These are phyloP conservation scores for Prunus mongolica DNA, from an alignment of 306 rosid species.

Conservation along the genomic window DNA sequence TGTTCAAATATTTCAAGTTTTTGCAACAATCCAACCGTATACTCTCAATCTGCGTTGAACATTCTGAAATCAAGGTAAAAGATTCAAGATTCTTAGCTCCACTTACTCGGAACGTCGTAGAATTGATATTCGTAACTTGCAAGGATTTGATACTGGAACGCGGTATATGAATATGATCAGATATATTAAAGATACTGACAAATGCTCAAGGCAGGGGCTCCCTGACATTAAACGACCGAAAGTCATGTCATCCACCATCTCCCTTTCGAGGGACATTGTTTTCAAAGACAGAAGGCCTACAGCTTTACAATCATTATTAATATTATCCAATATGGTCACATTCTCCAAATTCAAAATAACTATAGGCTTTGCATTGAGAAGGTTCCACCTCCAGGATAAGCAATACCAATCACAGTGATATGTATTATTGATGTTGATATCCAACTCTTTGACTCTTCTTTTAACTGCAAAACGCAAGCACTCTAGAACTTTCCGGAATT, in stretches of 20 bases:
- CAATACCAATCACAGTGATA: too few relatives aligned
- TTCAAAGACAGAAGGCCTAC: not conserved
- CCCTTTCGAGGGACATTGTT: not conserved
- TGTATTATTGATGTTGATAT: too few relatives aligned
- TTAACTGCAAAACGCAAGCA: not conserved
- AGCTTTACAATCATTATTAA: too few relatives aligned
- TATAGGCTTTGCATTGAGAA: too few relatives aligned
- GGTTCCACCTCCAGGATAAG: too few relatives aligned
- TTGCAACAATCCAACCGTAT: too few relatives aligned
- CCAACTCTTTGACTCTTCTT: not conserved
- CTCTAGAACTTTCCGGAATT: not conserved
- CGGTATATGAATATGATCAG: not conserved
- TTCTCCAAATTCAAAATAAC: not conserved
- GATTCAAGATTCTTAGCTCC: not conserved
- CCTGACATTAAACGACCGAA: not conserved
- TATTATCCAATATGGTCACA: not conserved
- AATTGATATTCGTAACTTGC: not conserved
- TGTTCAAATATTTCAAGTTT: not conserved
- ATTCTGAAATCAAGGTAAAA: not conserved
- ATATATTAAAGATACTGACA: not conserved
- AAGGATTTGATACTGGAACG: not conserved
- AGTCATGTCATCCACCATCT: not conserved
- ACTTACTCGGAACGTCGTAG: fast-evolving
- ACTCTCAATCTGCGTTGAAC: too few relatives aligned
- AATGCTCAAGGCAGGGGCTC: not conserved